Base-by-base conservation (phyloP, 495 filamentous ascomycete species). In the Neurospora tetrasperma region DNA sequence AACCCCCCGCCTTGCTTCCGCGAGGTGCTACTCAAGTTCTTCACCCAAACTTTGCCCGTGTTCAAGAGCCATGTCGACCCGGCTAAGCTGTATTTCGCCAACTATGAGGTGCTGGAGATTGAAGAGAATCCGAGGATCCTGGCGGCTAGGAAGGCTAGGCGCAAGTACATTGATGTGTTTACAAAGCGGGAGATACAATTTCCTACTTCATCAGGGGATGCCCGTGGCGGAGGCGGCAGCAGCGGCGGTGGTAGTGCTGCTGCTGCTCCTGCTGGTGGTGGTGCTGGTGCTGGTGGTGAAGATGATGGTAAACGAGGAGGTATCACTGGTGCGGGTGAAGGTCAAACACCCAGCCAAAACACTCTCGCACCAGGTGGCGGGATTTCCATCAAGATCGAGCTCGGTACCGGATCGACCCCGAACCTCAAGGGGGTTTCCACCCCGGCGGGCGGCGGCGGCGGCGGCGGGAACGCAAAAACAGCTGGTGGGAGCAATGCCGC, bases 71-170 rank as follows among this genome's bases (percentile, higher is more conserved):
- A 79, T 41, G 83, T 82, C 46, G 82, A 86, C 46, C 82, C 83
- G 41, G 79, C 83, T 6, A 80, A 79, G 78, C 75, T 88, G 10
- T 87, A 85, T 74, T 88, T 87, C 76, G 82, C 80, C 7, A 83
- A 87, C 71, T 87, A 83, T 70, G 74, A 75, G 27, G 70, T 87
- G 70, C 81, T 88, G 62, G 85, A 87, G 71, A 78, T 87, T 7
- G 79, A 83, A 16, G 84, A 87, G 35, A 78, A 79, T 46, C 73
- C 76, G 14, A 74, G 72, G 35, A 75, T 74, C 18, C 71, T 86
- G 35, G 74, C 73, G 3, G 46, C 40, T 42, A 75, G 74, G 71
- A 80, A 73, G 72, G 73, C 70, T 1, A 75, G n/a, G 23, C 74
- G 78, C 2, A 69, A 46, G 69, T 80, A 80, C 14, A 76, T 86